A percentile compares a stretch with the other conserved stretches of the same genome.
phyloP scores from a whole-genome alignment of 176 grass and related monocot genomes.

The Cenchrus purpureus region DNA sequence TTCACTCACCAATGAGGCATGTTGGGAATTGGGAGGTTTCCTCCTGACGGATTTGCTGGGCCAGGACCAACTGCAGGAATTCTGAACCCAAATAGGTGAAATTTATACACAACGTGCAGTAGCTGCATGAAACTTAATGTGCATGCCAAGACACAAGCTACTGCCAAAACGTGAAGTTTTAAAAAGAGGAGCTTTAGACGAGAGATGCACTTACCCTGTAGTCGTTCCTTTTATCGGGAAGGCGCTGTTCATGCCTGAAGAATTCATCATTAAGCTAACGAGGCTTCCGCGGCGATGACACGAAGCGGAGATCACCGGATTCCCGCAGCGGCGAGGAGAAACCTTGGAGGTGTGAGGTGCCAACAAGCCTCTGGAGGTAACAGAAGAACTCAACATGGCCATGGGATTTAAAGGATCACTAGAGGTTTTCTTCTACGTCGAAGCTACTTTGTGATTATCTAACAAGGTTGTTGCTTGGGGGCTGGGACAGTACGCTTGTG shows the following conservation, averaged over 20 bases:
- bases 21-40: slow-evolving; percentile 50
- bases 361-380: slow-evolving; percentile 19
- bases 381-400: slow-evolving; percentile 4
- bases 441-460: slow-evolving; percentile 29
- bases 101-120: background rate
- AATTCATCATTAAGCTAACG: slow-evolving; percentile 27
- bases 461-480: slow-evolving; percentile 36
- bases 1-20: slow-evolving; percentile 57
- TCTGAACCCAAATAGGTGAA: slow-evolving; percentile 27
- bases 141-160: background rate
- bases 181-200: background rate
- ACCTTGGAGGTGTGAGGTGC: background rate
- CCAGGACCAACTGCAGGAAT: slow-evolving; percentile 35
- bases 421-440: slow-evolving; percentile 27
- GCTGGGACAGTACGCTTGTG: slow-evolving; percentile 1
- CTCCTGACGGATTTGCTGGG: slow-evolving; percentile 13
- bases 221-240: slow-evolving; percentile 23
- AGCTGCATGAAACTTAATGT: background rate
- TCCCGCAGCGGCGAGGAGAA: background rate
- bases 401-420: slow-evolving; percentile 21
- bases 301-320: background rate
- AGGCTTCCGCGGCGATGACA: background rate
- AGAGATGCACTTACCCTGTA: slow-evolving; percentile 26
- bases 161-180: background rate
- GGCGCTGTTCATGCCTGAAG: slow-evolving; percentile 29